Base-by-base conservation (phyloP, 768 basidiomycete genomes). In the Leucocoprinus birnbaumii region DNA sequence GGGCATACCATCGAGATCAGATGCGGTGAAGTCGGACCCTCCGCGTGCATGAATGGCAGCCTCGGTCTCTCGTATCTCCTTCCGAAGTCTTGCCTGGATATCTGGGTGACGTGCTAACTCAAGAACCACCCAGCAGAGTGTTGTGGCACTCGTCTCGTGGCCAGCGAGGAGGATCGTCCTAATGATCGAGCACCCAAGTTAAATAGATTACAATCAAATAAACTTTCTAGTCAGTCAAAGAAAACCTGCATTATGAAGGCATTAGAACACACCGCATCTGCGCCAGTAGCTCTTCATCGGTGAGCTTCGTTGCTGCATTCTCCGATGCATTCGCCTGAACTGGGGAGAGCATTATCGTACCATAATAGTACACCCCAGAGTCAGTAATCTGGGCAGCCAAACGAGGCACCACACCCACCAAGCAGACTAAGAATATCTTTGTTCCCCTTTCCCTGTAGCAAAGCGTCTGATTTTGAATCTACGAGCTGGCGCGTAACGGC, bases 71-170 rank as follows among this genome's bases (percentile, higher is more conserved):
- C 67, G 66, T 38, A 87, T 77, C 69, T 91, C 90, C 0, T 69
- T 64, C 16, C 91, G 80, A 35, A 92, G 78, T 54, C 72, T 76
- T 2, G 68, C 71, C 67, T 93, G 89, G 5, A 83, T 66, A 7
- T 80, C 71, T 0, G 80, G 81, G 58, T 83, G 71, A 27, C 73
- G 77, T 9, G 84, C 77, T 26, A 93, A 74, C 57, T 86, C 82
- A 50, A 85, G 72, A 11, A 90, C 66, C 5, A 78, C 74, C 84
- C 85, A 91, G 50, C 73, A 73, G 43, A 86, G 58, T 0, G 79
- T 75, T 55, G 76, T 82, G 0, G 85, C 75, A 10, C 82, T 84
- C 8, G 84, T 84, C 62, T 86, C 85, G 61, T 87, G 79, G 1
- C 80, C 82, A 4, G 80, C 79, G 31, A 80, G 56, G 26, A 80